Evolutionary conservation across 2,329 filamentous ascomycete species (phyloP).

Genomic region (Dendrostoma leiphaemia): DNA sequence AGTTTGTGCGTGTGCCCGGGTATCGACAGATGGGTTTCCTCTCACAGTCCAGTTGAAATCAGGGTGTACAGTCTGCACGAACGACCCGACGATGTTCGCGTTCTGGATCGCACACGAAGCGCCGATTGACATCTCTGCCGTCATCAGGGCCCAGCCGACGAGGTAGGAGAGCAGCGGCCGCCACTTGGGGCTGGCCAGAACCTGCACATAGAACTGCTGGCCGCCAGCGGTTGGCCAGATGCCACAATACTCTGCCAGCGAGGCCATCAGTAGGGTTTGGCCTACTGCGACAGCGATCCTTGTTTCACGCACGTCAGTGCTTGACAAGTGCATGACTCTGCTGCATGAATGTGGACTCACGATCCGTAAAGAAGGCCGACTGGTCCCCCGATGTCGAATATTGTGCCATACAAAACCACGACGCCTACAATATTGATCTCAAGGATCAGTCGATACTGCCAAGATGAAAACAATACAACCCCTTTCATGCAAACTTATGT

Average conservation of each 20-base stretch:
- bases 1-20: too few relatives aligned
- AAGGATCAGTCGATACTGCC: background rate
- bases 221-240: constrained; percentile 1
- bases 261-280: constrained; percentile 2
- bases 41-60: background rate
- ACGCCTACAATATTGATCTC: background rate
- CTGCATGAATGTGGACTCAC: background rate
- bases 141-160: constrained; percentile 1
- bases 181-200: constrained; percentile 3
- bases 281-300: background rate
- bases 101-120: background rate
- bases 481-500: too few relatives aligned
- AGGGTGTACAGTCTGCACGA: background rate
- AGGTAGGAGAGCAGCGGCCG: constrained; percentile 1
- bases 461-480: background rate
- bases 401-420: background rate
- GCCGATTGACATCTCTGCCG: constrained; percentile 1
- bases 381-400: background rate
- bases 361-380: constrained; percentile 2
- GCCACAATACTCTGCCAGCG: constrained; percentile 1
- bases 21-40: background rate
- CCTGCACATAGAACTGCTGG: constrained; percentile 1
- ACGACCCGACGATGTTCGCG: background rate
- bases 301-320: background rate
- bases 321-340: background rate